Percentiles rank a stretch among this genome's conserved stretches.
Conservation (phyloP, 2,329 filamentous ascomycete genomes). For the Clonostachys rhizophaga region DNA sequence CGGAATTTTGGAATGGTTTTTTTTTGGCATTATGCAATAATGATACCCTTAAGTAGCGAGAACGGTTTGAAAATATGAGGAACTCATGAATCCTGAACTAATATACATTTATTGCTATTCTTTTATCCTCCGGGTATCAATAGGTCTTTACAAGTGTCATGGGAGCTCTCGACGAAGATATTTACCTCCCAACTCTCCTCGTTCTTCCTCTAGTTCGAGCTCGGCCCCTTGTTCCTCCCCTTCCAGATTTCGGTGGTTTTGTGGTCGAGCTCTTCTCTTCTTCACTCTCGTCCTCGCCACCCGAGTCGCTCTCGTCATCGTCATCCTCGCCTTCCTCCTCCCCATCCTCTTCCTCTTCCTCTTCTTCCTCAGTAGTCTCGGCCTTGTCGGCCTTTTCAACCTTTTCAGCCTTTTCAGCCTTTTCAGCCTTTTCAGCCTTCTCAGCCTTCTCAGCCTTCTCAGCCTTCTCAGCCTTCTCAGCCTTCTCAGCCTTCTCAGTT, state of each 20-base stretch:
- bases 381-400: conserved; percentile 8
- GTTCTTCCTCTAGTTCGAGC: conserved; percentile 3
- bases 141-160: background rate
- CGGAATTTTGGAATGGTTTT: no score
- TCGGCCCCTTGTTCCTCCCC: conserved; percentile 14
- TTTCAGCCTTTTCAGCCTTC: conserved; percentile 10
- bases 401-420: conserved; percentile 6
- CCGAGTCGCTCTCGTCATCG: conserved; percentile 18
- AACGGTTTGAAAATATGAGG: background rate
- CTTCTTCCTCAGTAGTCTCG: conserved; percentile 23
- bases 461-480: no score
- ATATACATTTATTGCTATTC: background rate
- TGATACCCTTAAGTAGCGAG: background rate
- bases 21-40: background rate
- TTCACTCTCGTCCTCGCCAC: conserved; percentile 6
- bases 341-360: conserved; percentile 18
- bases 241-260: conserved; percentile 1
- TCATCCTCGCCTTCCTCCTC: conserved; percentile 28
- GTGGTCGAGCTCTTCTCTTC: conserved; percentile 14
- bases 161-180: background rate
- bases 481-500: conserved; percentile 13
- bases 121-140: background rate
- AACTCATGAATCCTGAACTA: background rate
- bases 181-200: background rate
- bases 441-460: conserved; percentile 12